These are phyloP conservation scores for Vitis riparia DNA, from an alignment of 164 flowering plant genomes.

Conservation along the genomic window DNA sequence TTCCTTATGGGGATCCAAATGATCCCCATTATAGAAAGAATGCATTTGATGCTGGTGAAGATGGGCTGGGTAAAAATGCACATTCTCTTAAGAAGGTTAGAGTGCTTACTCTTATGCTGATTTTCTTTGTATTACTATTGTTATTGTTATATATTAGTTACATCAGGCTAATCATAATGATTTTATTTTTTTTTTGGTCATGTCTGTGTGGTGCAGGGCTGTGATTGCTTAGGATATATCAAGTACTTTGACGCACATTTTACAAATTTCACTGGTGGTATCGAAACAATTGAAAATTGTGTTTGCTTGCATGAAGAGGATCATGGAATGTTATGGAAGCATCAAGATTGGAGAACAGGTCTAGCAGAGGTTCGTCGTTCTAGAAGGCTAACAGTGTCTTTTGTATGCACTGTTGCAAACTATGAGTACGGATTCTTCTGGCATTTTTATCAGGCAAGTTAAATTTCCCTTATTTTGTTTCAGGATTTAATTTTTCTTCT, in stretches of 20 bases:
- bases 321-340: constrained; percentile 96
- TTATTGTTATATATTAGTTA: not conserved
- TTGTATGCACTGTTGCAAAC: constrained; percentile 91
- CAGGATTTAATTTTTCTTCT: not conserved
- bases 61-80: constrained; percentile 95
- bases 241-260: constrained; percentile 95
- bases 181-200: not conserved
- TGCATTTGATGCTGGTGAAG: constrained; percentile 99
- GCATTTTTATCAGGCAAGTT: constrained; percentile 93
- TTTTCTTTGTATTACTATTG: not conserved
- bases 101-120: not conserved
- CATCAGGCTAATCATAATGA: not conserved
- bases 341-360: constrained; percentile 99
- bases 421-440: constrained; percentile 95
- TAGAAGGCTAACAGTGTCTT: constrained; percentile 82
- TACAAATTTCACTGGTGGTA: constrained; percentile 87
- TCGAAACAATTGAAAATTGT: constrained; percentile 94
- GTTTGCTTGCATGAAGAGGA: constrained; percentile 97
- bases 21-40: constrained; percentile 94
- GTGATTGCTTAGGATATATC: constrained; percentile 91
- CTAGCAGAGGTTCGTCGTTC: constrained; percentile 92
- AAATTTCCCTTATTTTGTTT: not conserved
- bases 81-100: constrained; percentile 89
- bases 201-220: constrained; percentile 52
- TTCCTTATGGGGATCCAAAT: constrained; percentile 97